Base-by-base conservation (phyloP, 2,329 filamentous ascomycete genomes). In the Hymenoscyphus albidus region DNA sequence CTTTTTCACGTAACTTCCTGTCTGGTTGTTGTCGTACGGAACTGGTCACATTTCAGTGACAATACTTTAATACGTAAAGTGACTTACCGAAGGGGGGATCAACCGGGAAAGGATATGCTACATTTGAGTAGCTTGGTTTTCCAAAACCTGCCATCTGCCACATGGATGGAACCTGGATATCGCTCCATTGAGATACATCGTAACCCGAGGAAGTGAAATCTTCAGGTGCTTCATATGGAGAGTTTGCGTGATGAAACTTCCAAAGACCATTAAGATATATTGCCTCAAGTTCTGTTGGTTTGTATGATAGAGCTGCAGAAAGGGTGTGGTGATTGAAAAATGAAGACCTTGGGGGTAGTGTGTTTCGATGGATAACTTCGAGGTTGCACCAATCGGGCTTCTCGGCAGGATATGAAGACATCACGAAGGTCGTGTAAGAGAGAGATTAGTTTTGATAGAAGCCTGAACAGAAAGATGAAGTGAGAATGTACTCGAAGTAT, bases 61-160 rank as follows among this genome's bases (percentile, higher is more conserved):
- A 16, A 22, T 13, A 12, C 1, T 42, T n/a, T 55, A 22, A 62
- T 39, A 13, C 22, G 7, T 32, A 6, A 40, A 7, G 85, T 2
- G 88, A 82, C 57, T 59, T 63, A 63, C 62, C 51, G 67, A 83
- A 77, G 0, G 88, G 88, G 16, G 88, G 88, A 65, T 83, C 82
- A 1, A 87, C 84, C 0, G 86, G 87, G 64, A 90, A 86, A 0
- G 87, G 88, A 66, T 82, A 91, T 60, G 85, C 80, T 32, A 88
- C 80, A 69, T 91, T 91, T 10, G 88, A 90, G 71, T 91, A 91
- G 68, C 88, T 85, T 0, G 88, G 88, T 42, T 64, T 75, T 13
- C 88, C 88, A 71, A 87, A 85, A 32, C 88, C 88, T 75, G 91
- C 85, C 4, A 89, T 77, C 75, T 91, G 88, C 88, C 88, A 91